Evolutionary conservation across 331 rosid genomes (phyloP).

Genomic region (Quercus tomentella): DNA sequence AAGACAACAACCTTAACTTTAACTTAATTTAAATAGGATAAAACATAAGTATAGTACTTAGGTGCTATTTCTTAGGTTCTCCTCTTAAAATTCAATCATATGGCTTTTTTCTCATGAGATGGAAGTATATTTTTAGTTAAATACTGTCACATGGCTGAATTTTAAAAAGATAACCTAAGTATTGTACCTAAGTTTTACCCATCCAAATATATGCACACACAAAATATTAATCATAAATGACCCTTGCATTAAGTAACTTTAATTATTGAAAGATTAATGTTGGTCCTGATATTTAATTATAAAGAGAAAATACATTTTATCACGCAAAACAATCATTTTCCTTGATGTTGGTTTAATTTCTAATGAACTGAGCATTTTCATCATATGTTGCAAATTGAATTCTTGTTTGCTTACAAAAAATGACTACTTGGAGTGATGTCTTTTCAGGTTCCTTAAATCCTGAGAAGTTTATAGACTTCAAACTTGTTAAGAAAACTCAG

Average conservation of each 20-base stretch:
- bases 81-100: fast-evolving
- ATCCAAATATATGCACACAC: too few species aligned
- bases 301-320: neutral
- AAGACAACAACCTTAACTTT: too few species aligned
- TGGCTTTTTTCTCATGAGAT: too few species aligned
- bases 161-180: too few species aligned
- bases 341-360: neutral
- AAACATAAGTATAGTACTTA: too few species aligned
- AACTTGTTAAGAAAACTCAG: slow-evolving; percentile 54
- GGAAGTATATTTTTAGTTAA: too few species aligned
- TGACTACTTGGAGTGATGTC: neutral
- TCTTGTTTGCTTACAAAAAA: neutral
- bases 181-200: fast-evolving
- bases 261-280: neutral
- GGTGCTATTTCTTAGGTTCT: fast-evolving
- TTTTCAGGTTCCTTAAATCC: slow-evolving; percentile 60
- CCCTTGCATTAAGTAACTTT: neutral
- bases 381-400: too few species aligned
- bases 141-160: too few species aligned
- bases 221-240: too few species aligned
- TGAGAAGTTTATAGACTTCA: slow-evolving; percentile 51
- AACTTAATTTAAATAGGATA: too few species aligned
- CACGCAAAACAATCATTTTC: neutral
- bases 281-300: neutral
- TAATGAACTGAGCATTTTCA: neutral